Base-by-base conservation (phyloP, 768 basidiomycete genomes). In the Suillus occidentalis region DNA sequence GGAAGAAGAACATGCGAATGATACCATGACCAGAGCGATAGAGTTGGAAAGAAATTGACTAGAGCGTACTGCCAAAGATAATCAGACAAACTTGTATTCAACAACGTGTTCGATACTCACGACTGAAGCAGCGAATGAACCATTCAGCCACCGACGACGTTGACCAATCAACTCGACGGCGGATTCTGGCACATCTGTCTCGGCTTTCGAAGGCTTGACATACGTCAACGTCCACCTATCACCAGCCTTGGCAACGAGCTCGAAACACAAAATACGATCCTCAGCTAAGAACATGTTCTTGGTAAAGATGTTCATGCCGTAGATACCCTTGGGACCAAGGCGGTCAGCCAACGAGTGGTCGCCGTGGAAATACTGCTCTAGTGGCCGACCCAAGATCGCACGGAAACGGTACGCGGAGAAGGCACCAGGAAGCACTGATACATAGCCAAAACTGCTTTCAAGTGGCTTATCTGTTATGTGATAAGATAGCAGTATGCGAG, bases 211-310 rank as follows among this genome's bases (percentile, higher is more conserved):
- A 13, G 95, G 94, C 77, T 99, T 97, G 73, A 99, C 96, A 69
- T 92, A 92, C 16, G 87, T 87, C 71, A 99, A 79, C 2, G 90
- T 92, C 97, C 97, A 99, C 66, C 84, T 81, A 68, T 94, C 92
- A 50, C 85, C 84, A 1, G 85, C 88, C 77, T 98, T 99, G 13
- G 96, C 95, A 25, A 96, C 95, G 61, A 99, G 83, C 75, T 99
- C 96, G 78, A 98, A 99, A 78, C 96, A 98, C 34, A 98, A 84
- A 68, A 98, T 98, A 82, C 96, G 93, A 82, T 97, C 95, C 79
- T 96, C 95, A 63, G 94, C 94, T 72, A 92, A 78, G 80, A 88
- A 88, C 88, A 89, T 91, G 77, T 96, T 97, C 80, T 96, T 97
- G 42, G 93, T 95, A 82, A 97, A 97, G 71, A 97, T 96, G 76